Evolutionary conservation across 768 basidiomycete genomes (phyloP), one percentile per base, ranked within the genome.

Genomic region (Rickenella mellea): DNA sequence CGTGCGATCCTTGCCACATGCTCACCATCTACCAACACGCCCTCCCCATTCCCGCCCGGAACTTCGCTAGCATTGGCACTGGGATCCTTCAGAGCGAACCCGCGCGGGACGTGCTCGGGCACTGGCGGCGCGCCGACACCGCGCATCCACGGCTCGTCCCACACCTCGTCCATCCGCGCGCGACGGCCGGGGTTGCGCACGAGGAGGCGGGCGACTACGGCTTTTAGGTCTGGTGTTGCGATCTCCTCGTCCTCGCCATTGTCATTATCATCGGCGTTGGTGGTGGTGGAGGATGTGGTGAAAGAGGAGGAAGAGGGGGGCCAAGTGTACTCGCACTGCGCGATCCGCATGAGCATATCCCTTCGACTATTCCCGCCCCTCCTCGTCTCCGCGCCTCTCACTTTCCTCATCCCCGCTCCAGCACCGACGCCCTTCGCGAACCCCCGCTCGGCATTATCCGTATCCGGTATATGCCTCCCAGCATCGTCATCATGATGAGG

Each of bases 301-400:
- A n/a, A n/a, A n/a, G n/a, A n/a, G n/a, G n/a, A n/a, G n/a, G n/a
- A n/a, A n/a, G n/a, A n/a, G n/a, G n/a, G n/a, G 2, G 85, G 83
- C 86, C 85, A 94, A 40, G 65, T 54, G 60, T 79, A 92, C 55
- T 87, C 81, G 32, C 80, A 83, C 54, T 76, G 73, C 11, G 88
- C 89, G 52, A 93, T 90, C 40, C 75, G 69, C 67, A 89, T 76
- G 49, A 92, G 64, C 69, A 82, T 79, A 40, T 65, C 66, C 47
- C 76, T 58, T 48, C 64, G 55, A 38, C 51, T 73, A 61, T 55
- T 69, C 65, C 36, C 61, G 55, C 42, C 62, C n/a, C n/a, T n/a
- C n/a, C n/a, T n/a, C n/a, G n/a, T n/a, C n/a, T n/a, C n/a, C 39
- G 24, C 56, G 48, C 36, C 53, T 41, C 25, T 50, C 35, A 48